These are phyloP conservation scores for Pichia ethanolica DNA, from an alignment of 805 yeast species.

Conservation along the genomic window DNA sequence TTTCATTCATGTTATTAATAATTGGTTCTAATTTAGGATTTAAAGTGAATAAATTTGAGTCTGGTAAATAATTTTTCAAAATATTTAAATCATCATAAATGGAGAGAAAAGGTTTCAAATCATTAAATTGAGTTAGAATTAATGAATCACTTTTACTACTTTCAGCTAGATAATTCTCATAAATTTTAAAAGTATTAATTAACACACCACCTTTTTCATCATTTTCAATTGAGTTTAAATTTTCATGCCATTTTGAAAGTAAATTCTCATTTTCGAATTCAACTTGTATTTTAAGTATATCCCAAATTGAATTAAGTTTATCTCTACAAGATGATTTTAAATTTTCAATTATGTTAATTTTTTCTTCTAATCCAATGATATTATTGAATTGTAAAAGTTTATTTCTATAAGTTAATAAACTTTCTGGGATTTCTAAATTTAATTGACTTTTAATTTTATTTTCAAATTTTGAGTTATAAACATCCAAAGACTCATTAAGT, in stretches of 20 bases:
- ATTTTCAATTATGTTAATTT: slow-evolving; percentile 32
- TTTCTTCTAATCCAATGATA: slow-evolving; percentile 26
- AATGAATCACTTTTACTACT: slow-evolving; percentile 58
- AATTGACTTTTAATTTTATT: neutral
- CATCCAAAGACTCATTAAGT: too few species aligned
- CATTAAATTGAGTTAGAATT: slow-evolving; percentile 38
- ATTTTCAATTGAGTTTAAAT: slow-evolving; percentile 36
- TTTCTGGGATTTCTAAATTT: too few species aligned
- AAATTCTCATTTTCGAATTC: slow-evolving; percentile 52
- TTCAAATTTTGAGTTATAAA: neutral
- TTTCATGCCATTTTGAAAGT: slow-evolving; percentile 46
- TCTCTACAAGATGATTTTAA: slow-evolving; percentile 35
- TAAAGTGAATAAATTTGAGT: slow-evolving; percentile 29
- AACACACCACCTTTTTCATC: slow-evolving; percentile 32
- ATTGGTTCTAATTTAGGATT: slow-evolving; percentile 26
- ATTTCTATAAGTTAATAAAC: too few species aligned
- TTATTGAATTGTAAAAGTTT: too few species aligned
- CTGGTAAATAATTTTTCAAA: slow-evolving; percentile 33
- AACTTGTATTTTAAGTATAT: slow-evolving; percentile 30
- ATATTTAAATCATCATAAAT: slow-evolving; percentile 28
- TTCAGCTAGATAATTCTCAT: slow-evolving; percentile 43
- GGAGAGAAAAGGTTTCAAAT: slow-evolving; percentile 40
- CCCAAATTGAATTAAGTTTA: slow-evolving; percentile 39
- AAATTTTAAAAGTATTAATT: slow-evolving; percentile 33
- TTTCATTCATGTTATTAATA: slow-evolving; percentile 31